A percentile compares a stretch with the other conserved stretches of the same genome.
Conservation (phyloP, 2,329 filamentous ascomycete species). For the Coleophoma cylindrospora region DNA sequence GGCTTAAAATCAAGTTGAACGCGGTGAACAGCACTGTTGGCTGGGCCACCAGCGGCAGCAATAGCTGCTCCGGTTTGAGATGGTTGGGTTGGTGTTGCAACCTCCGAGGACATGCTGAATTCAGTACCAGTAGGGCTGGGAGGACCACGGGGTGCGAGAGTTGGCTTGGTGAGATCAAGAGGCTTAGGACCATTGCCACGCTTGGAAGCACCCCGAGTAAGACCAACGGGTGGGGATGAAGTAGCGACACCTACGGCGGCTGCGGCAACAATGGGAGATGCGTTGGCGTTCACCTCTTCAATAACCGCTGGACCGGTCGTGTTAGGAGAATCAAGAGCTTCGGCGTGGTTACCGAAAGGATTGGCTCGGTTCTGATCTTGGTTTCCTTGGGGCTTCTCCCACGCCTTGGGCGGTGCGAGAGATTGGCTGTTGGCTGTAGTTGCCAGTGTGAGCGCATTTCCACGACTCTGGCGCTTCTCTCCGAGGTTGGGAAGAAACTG, state of each 20-base stretch:
- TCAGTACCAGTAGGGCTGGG: constrained; percentile 60
- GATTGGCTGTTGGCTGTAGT: constrained; percentile 17
- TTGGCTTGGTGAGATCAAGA: constrained; percentile 44
- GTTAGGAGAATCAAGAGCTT: constrained; percentile 37
- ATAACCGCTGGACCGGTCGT: constrained; percentile 36
- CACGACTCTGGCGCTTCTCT: constrained; percentile 46
- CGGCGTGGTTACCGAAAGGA: constrained; percentile 64
- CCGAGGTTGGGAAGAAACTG: constrained; percentile 70
- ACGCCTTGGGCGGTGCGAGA: constrained; percentile 27
- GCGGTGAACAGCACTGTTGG: constrained; percentile 69
- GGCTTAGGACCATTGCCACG: constrained; percentile 46
- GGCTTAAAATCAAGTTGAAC: constrained; percentile 93
- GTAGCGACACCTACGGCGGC: constrained; percentile 8
- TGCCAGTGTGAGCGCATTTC: constrained; percentile 31
- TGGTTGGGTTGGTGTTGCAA: constrained; percentile 37
- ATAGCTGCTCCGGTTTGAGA: constrained; percentile 53
- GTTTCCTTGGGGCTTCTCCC: constrained; percentile 31
- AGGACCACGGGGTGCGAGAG: constrained; percentile 27
- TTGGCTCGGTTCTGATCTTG: constrained; percentile 53
- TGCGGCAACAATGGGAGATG: constrained; percentile 16
- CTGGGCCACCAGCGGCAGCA: constrained; percentile 55
- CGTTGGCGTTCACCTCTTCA: constrained; percentile 29
- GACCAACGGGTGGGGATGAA: constrained; percentile 19
- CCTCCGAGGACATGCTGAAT: constrained; percentile 52
- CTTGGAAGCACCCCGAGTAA: constrained; percentile 51